Conservation (phyloP, 2,329 filamentous ascomycete species). For the Metarhizium humberi region DNA sequence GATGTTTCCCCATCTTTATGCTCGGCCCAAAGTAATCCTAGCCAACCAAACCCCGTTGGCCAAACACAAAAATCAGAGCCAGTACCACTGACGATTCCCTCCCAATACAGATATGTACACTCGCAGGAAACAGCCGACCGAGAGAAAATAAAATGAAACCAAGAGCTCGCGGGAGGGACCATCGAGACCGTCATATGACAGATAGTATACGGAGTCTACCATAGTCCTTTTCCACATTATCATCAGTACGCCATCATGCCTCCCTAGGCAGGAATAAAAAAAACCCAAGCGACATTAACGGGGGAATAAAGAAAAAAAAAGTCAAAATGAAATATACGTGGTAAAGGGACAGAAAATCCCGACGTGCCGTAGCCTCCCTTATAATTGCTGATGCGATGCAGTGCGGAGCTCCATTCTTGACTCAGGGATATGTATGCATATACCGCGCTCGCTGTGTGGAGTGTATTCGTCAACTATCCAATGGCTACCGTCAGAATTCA, state of each 20-base stretch:
- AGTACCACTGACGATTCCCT: neutral
- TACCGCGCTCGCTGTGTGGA: neutral
- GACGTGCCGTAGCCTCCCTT: neutral
- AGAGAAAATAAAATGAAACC: neutral
- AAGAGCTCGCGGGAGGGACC: neutral
- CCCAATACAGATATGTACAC: neutral
- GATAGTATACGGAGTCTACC: neutral
- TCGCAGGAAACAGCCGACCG: neutral
- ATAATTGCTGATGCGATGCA: too few species aligned
- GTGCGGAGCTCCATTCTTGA: neutral
- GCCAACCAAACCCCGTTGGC: neutral
- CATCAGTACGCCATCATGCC: constrained; percentile 3
- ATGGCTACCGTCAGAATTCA: neutral
- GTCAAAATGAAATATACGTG: neutral
- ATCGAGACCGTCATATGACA: neutral
- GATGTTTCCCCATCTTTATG: neutral
- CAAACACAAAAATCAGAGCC: neutral
- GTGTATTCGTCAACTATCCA: neutral
- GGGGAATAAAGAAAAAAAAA: neutral
- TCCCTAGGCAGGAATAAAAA: neutral
- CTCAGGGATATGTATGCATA: neutral
- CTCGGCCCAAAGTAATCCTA: neutral
- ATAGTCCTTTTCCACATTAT: neutral
- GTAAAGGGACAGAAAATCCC: neutral
- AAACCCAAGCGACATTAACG: neutral